phyloP scores from a whole-genome alignment of 768 basidiomycete genomes.

The Auricularia cornea region DNA sequence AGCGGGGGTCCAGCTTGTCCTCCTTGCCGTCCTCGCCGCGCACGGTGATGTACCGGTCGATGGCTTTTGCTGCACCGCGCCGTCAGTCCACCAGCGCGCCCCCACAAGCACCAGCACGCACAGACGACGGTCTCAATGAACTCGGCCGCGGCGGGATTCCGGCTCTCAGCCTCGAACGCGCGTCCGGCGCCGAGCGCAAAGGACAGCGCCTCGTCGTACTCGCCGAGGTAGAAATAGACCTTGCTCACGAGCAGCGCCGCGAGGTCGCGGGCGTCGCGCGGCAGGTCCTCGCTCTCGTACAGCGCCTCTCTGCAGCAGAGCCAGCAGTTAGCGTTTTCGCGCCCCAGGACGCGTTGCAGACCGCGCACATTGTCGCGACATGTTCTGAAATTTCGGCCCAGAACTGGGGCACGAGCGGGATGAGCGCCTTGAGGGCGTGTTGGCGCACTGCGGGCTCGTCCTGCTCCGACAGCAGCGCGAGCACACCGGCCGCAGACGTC shows the following conservation, averaged over 20 bases:
- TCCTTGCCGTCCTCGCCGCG: slow-evolving; percentile 48
- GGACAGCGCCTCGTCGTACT: slow-evolving; percentile 90
- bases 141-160: slow-evolving; percentile 60
- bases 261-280: slow-evolving; percentile 63
- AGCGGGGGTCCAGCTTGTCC: slow-evolving; percentile 65
- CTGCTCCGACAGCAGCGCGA: slow-evolving; percentile 82
- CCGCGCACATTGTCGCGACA: slow-evolving; percentile 73
- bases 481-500: slow-evolving; percentile 81
- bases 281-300: slow-evolving; percentile 75
- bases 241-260: slow-evolving; percentile 95
- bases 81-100: not conserved
- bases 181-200: slow-evolving; percentile 88
- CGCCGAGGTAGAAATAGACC: slow-evolving; percentile 93
- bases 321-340: slow-evolving; percentile 7
- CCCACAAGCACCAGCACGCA: slow-evolving; percentile 34
- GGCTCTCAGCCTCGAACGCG: slow-evolving; percentile 73
- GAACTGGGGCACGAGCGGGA: slow-evolving; percentile 81
- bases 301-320: slow-evolving; percentile 73
- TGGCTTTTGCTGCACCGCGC: slow-evolving; percentile 70
- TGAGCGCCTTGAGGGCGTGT: slow-evolving; percentile 81
- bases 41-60: slow-evolving; percentile 82
- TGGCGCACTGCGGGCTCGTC: slow-evolving; percentile 74
- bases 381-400: slow-evolving; percentile 99
- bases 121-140: slow-evolving; percentile 93
- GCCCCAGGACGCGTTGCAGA: not conserved